Base-by-base conservation (phyloP, 257 asterid genomes). In the Penstemon barbatus region DNA sequence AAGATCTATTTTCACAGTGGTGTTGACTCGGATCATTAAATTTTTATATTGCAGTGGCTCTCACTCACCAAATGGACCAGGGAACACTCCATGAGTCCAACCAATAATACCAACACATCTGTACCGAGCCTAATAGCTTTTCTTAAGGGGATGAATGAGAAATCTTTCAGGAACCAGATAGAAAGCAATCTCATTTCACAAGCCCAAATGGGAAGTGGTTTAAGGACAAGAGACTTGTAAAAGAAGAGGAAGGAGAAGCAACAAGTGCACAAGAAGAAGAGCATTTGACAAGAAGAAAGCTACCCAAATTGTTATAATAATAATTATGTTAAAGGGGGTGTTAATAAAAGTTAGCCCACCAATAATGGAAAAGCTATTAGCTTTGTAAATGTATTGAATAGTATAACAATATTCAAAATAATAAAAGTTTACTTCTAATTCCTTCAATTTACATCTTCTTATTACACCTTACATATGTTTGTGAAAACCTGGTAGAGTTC, bases 181-280 rank as follows among this genome's bases (percentile, higher is more conserved):
- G 91, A 80, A 10, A 89, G 77, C 73, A 85, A 61, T 66, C 90
- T 87, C 83, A 91, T 76, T 71, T 87, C 92, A 84, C 70, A 63
- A 64, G 88, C 82, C 89, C 90, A 89, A 40, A 74, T 33, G 3
- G 96, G 95, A 62, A 85, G 85, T 33, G 88, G 90, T 50, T 83
- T 84, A 61, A 80, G 73, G 41, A 87, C 43, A 19, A 91, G 84
- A 74, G 91, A 87, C 74, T 82, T 83, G 80, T 72, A 76, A 73
- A 83, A 79, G 75, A 88, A 52, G 76, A 84, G 63, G 82, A 89
- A 76, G 78, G 89, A 80, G 78, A 87, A 83, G 61, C 70, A 82
- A 74, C 87, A 79, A 67, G 87, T 79, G 81, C 88, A 75, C 75
- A 85, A 79, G 77, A 91, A 78, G 79, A 86, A 71, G 74, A 85